These are phyloP conservation scores for Boletus tomentosulus DNA, from an alignment of 768 basidiomycete genomes.

Conservation along the genomic window DNA sequence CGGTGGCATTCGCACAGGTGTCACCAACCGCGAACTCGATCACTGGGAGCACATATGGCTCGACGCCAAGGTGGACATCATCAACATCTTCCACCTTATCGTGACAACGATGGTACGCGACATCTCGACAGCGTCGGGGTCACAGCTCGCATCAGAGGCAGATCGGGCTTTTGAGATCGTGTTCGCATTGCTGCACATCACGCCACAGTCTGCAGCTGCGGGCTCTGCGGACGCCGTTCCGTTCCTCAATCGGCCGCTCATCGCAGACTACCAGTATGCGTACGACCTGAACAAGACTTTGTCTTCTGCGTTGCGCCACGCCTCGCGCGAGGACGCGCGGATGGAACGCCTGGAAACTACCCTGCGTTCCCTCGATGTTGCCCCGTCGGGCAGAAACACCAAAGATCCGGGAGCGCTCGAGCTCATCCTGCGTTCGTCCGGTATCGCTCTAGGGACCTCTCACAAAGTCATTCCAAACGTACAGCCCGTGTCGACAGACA, in stretches of 20 bases:
- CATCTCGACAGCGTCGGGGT: constrained; percentile 41
- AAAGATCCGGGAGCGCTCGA: constrained; percentile 55
- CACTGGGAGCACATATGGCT: constrained; percentile 74
- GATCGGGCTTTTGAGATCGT: constrained; percentile 56
- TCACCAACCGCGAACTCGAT: constrained; percentile 36
- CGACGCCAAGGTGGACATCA: constrained; percentile 65
- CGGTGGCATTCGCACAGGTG: constrained; percentile 43
- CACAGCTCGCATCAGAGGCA: constrained; percentile 41
- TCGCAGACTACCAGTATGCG: constrained; percentile 69
- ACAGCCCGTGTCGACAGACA: constrained; percentile 18
- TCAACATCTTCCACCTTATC: constrained; percentile 66
- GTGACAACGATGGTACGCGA: constrained; percentile 47
- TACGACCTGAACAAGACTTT: constrained; percentile 57
- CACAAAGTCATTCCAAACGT: constrained; percentile 29
- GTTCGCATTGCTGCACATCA: constrained; percentile 52
- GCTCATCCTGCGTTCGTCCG: constrained; percentile 61
- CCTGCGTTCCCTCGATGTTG: constrained; percentile 39
- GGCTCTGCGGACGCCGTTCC: constrained; percentile 35
- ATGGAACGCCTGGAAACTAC: constrained; percentile 53
- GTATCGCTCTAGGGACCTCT: constrained; percentile 26
- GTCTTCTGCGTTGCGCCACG: constrained; percentile 39
- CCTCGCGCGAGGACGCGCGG: constrained; percentile 52
- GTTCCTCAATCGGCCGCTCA: constrained; percentile 63
- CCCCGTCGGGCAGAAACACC: constrained; percentile 5
- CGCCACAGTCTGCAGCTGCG: constrained; percentile 17